A percentile compares a stretch with the other conserved stretches of the same genome.
phyloP scores from a whole-genome alignment of 352 stramenopile species.

The Phytophthora pinifolia region DNA sequence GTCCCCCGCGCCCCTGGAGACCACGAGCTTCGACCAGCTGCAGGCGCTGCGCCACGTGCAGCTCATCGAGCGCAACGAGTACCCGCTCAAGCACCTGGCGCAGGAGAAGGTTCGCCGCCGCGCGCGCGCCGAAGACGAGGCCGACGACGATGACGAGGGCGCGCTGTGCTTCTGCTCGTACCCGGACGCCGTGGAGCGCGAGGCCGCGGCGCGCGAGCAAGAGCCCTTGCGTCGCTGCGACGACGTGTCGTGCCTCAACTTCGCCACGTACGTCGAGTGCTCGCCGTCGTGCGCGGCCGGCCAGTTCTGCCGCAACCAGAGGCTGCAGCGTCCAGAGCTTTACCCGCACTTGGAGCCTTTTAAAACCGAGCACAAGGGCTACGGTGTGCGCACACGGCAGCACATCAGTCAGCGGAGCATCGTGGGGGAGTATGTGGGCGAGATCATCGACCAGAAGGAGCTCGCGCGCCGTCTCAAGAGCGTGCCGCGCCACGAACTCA shows the following conservation, averaged over 20 bases:
- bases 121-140: conserved; percentile 22
- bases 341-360: conserved; percentile 76
- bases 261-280: conserved; percentile 87
- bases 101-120: conserved; percentile 38
- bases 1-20: neutral
- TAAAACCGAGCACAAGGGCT: conserved; percentile 84
- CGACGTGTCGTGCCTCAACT: conserved; percentile 89
- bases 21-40: conserved; percentile 58
- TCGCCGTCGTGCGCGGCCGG: conserved; percentile 45
- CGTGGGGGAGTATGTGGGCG: conserved; percentile 91
- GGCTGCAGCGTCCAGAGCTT: conserved; percentile 65
- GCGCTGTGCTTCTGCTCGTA: conserved; percentile 60
- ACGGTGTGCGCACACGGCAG: conserved; percentile 71
- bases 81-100: conserved; percentile 58
- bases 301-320: conserved; percentile 66
- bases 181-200: conserved; percentile 42
- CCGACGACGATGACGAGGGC: conserved; percentile 42
- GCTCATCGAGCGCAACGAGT: conserved; percentile 71
- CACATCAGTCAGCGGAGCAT: conserved; percentile 64
- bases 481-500: conserved; percentile 71
- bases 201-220: conserved; percentile 18
- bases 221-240: conserved; percentile 50
- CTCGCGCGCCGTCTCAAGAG: conserved; percentile 54
- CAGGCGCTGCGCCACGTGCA: conserved; percentile 65
- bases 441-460: conserved; percentile 91